A percentile compares a stretch with the other conserved stretches of the same genome.
Conservation (phyloP, 257 asterid genomes). For the Solanum sparsipilum region DNA sequence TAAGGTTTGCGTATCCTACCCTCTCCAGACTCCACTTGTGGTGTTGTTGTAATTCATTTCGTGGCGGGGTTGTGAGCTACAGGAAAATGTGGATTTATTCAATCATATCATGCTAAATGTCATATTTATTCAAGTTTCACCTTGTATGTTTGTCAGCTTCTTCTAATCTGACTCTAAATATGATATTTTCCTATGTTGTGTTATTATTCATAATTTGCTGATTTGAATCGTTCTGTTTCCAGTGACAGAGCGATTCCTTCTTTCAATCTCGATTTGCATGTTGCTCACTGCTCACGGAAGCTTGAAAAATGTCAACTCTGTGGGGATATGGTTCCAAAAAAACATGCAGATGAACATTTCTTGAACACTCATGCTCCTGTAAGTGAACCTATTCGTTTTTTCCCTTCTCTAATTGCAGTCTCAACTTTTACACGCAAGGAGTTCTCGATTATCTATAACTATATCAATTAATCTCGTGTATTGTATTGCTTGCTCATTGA, state of each 20-base stretch:
- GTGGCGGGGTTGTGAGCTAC: background rate
- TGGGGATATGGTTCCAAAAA: conserved; percentile 87
- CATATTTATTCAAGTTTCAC: no score
- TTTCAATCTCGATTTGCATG: conserved; percentile 79
- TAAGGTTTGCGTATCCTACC: background rate
- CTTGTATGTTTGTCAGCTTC: no score
- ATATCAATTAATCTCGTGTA: background rate
- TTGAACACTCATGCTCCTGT: conserved; percentile 93
- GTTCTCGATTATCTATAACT: background rate
- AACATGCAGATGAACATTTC: conserved; percentile 73
- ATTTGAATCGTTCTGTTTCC: conserved; percentile 14
- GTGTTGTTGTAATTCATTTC: background rate
- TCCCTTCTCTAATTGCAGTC: background rate
- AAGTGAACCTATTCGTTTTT: conserved; percentile 6
- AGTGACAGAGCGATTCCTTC: conserved; percentile 84
- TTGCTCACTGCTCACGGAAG: conserved; percentile 84
- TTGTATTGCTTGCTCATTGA: background rate
- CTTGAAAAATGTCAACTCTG: conserved; percentile 90
- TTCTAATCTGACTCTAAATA: no score
- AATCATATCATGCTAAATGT: background rate
- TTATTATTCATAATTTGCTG: background rate
- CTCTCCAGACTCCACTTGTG: background rate
- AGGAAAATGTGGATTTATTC: background rate
- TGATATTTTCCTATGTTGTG: background rate
- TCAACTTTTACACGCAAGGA: background rate